Percentiles rank a stretch among this genome's conserved stretches.
Evolutionary conservation across 805 yeast genomes (phyloP).

Genomic region (Myxozyma lipomycoides): DNA sequence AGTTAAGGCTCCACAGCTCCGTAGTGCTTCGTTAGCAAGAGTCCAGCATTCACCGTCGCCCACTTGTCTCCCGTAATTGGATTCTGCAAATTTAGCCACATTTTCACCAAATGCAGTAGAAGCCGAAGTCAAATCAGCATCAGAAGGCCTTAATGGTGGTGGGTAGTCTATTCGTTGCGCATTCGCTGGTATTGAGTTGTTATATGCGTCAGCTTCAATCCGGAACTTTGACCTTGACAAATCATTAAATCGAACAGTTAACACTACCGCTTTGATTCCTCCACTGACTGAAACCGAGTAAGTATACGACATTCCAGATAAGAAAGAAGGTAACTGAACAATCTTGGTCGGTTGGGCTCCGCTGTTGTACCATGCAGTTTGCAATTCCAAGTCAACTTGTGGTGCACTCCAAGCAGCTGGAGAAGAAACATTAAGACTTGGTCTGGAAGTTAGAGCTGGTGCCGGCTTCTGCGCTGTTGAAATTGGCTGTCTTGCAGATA

Average conservation of each 20-base stretch:
- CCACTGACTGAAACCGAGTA: constrained; percentile 27
- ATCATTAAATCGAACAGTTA: constrained; percentile 36
- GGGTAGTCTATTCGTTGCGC: constrained; percentile 39
- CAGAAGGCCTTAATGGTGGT: constrained; percentile 41
- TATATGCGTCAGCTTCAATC: constrained; percentile 36
- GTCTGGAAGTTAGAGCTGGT: too few relatives aligned
- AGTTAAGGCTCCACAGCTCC: constrained; percentile 25
- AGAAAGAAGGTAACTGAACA: constrained; percentile 32
- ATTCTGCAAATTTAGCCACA: constrained; percentile 39
- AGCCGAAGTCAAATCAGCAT: constrained; percentile 33
- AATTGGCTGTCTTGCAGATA: background rate
- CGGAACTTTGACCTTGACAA: constrained; percentile 34
- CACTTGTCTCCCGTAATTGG: constrained; percentile 34
- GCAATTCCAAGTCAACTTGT: constrained; percentile 30
- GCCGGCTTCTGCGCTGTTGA: background rate
- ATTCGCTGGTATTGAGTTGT: constrained; percentile 37
- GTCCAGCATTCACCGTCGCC: constrained; percentile 45
- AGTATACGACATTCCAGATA: constrained; percentile 31
- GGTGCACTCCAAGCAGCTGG: constrained; percentile 18
- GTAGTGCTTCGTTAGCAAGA: constrained; percentile 38
- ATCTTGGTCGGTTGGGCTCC: constrained; percentile 19
- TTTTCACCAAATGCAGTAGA: constrained; percentile 34
- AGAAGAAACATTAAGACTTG: too few relatives aligned
- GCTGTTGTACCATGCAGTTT: constrained; percentile 30
- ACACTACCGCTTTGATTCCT: constrained; percentile 21